Percentiles rank a stretch among this genome's conserved stretches.
These are phyloP conservation scores for Crithidia fasciculata DNA, from an alignment of 208 protist genomes.

Conservation along the genomic window DNA sequence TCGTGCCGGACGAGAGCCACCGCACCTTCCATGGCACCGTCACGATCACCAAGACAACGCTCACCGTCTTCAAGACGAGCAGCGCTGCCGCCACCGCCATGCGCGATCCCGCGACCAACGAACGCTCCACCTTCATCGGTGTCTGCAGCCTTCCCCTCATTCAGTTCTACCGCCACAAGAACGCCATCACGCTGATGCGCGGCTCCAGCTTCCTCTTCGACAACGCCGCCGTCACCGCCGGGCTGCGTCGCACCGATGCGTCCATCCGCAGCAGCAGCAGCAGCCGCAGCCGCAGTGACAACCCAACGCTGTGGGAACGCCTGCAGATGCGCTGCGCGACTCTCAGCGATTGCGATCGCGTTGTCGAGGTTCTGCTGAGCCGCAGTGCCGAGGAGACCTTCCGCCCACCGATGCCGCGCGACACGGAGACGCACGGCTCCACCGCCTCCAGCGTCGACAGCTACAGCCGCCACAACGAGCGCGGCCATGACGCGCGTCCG, in stretches of 20 bases:
- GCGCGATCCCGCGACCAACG: slow-evolving; percentile 28
- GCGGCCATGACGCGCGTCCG: slow-evolving; percentile 17
- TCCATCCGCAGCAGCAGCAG: slow-evolving; percentile 27
- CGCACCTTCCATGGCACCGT: slow-evolving; percentile 45
- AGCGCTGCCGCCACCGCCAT: slow-evolving; percentile 3
- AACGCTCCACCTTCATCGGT: slow-evolving; percentile 65
- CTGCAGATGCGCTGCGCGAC: slow-evolving; percentile 57
- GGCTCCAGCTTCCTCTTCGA: slow-evolving; percentile 66
- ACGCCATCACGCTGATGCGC: slow-evolving; percentile 52
- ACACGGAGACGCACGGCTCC: slow-evolving; percentile 8
- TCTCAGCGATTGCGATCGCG: slow-evolving; percentile 39
- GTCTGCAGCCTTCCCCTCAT: slow-evolving; percentile 70
- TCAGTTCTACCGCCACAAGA: slow-evolving; percentile 60
- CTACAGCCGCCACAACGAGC: slow-evolving; percentile 34
- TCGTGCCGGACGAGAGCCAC: slow-evolving; percentile 53
- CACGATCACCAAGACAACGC: slow-evolving; percentile 63
- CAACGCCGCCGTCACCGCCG: slow-evolving; percentile 56
- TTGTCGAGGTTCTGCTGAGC: slow-evolving; percentile 54
- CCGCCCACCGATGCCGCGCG: slow-evolving; percentile 29
- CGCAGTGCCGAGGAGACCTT: slow-evolving; percentile 49
- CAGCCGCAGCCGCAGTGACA: slow-evolving; percentile 21
- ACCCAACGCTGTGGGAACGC: slow-evolving; percentile 55
- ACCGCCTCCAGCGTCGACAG: slow-evolving; percentile 34
- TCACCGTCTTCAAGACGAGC: slow-evolving; percentile 57
- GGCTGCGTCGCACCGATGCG: slow-evolving; percentile 15